Conservation (phyloP, 129 eudicot species). For the Artemisia argyi region DNA sequence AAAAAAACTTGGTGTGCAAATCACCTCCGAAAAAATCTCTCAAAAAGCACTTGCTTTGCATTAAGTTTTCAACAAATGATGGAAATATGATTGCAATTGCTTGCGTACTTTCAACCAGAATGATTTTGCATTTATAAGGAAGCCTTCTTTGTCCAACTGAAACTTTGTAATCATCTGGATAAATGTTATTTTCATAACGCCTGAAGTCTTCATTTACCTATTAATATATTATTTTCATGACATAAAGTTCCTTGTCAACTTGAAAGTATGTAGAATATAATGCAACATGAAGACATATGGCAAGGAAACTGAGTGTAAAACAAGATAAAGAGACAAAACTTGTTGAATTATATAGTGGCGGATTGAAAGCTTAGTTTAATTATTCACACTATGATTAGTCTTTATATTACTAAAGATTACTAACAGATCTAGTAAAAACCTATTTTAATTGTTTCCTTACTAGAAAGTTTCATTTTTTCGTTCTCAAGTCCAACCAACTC, state of each 20-base stretch:
- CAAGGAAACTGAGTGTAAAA: not conserved
- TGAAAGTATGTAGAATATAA: constrained; percentile 1
- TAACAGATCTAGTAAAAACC: not conserved
- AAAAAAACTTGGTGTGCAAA: too few species aligned
- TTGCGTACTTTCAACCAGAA: not conserved
- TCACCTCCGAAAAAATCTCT: too few species aligned
- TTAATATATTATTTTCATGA: not conserved
- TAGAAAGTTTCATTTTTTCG: not conserved
- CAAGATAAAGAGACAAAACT: constrained; percentile 12
- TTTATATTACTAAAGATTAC: not conserved
- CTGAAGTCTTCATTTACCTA: not conserved
- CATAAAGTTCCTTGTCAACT: not conserved
- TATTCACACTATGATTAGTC: not conserved
- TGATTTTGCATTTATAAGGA: not conserved
- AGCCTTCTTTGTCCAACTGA: constrained; percentile 1
- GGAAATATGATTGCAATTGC: not conserved
- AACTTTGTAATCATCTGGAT: not conserved
- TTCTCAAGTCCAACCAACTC: not conserved
- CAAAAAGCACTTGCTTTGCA: too few species aligned
- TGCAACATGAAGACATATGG: constrained; percentile 12
- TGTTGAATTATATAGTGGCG: not conserved
- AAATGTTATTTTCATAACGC: not conserved
- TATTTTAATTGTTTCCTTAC: not conserved
- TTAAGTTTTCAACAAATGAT: too few species aligned
- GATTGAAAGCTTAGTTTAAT: not conserved